Evolutionary conservation across 108 stramenopile genomes (phyloP), one percentile per base, ranked within the genome.

Genomic region (Nitzschia sp.): DNA sequence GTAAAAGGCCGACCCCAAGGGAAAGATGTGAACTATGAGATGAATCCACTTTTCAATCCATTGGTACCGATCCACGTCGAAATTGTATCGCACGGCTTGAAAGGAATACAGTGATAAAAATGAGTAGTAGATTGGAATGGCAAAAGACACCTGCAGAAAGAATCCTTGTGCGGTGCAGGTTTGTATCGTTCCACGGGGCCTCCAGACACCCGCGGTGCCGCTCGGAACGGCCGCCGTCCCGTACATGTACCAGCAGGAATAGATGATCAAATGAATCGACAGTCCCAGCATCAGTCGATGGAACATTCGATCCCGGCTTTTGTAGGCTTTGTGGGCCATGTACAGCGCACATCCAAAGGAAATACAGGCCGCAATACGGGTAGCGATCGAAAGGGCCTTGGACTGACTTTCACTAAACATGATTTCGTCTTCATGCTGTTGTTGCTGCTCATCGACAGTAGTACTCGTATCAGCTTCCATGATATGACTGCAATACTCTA

Each of bases 21-120:
- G 57, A 29, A 32, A 58, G 15, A 34, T 34, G 29, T 58, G 28
- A 4, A 34, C 57, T 11, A 13, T 15, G 8, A 58, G 9, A 32
- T 58, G 57, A 34, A 58, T 58, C 28, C 32, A 58, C 3, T 58
- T 58, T 31, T 58, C 57, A 31, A 58, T 34, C 57, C 57, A 58
- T 4, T 34, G 11, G 29, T 58, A 58, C 57, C 33, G 30, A 31
- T 2, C 15, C 1, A 11, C 9, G 1, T 28, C 27, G 3, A 58
- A 58, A 32, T 58, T 58, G n/a, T 25, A 34, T 16, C 27, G 29
- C 0, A 58, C 57, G 17, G 31, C 31, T 34, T 58, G 11, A 1
- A 58, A 32, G 33, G 30, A 33, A 31, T 58, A 58, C n/a, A 58
- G 17, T 9, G 57, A 58, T 29, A 58, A 29, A 29, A n/a, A 58